These are phyloP conservation scores for Sporopachydermia cereana DNA, from an alignment of 1,139 yeast genomes.

Conservation along the genomic window DNA sequence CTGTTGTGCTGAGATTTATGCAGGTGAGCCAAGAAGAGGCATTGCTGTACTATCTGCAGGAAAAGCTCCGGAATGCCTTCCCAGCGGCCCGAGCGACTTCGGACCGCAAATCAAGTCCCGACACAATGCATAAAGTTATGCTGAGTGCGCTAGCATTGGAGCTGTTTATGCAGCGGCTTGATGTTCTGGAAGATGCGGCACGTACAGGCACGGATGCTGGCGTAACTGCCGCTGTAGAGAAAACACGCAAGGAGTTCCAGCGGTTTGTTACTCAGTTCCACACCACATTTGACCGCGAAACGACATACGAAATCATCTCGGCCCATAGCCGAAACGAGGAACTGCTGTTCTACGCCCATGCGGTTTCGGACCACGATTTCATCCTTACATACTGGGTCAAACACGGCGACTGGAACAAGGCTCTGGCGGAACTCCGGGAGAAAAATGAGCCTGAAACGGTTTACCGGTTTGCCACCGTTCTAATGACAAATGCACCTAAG, in stretches of 20 bases:
- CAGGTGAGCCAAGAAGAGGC: conserved; percentile 32
- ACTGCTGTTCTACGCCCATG: conserved; percentile 54
- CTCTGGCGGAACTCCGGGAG: conserved; percentile 46
- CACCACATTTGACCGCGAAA: conserved; percentile 42
- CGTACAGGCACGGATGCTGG: conserved; percentile 9
- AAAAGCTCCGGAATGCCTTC: conserved; percentile 34
- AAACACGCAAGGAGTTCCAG: conserved; percentile 27
- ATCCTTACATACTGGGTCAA: conserved; percentile 62
- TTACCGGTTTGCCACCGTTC: conserved; percentile 55
- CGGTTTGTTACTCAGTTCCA: conserved; percentile 41
- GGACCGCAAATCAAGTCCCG: neutral
- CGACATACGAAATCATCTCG: conserved; percentile 61
- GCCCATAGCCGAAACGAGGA: conserved; percentile 56
- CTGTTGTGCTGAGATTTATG: conserved; percentile 52
- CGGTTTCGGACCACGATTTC: conserved; percentile 56
- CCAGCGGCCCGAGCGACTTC: conserved; percentile 16
- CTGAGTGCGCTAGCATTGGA: conserved; percentile 82
- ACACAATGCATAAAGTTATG: conserved; percentile 43
- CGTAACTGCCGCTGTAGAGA: conserved; percentile 6
- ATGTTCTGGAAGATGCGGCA: conserved; percentile 32
- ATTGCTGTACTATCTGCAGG: conserved; percentile 43
- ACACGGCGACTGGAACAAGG: conserved; percentile 60
- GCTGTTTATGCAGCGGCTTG: conserved; percentile 40
- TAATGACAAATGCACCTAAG: conserved; percentile 57
- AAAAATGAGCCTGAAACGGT: conserved; percentile 39